These are phyloP conservation scores for Arthroderma sp. DNA, from an alignment of 2,329 filamentous ascomycete genomes.

Conservation along the genomic window DNA sequence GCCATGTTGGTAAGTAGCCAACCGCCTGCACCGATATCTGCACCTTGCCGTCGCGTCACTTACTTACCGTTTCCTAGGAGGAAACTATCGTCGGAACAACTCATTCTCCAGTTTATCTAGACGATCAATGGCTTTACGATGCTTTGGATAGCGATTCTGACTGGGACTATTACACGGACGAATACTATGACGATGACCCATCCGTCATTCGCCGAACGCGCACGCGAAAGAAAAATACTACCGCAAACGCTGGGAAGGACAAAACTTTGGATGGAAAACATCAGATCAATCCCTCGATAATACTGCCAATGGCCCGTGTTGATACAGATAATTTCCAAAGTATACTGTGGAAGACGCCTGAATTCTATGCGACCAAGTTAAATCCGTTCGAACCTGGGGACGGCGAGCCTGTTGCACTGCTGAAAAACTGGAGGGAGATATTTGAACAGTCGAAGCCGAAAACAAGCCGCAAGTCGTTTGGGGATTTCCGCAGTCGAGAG, in stretches of 20 bases:
- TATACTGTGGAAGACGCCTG: conserved; percentile 27
- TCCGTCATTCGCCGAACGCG: not conserved
- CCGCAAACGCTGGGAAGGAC: conserved; percentile 1
- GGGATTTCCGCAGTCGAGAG: not conserved
- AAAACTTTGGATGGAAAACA: not conserved
- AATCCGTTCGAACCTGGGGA: conserved; percentile 26
- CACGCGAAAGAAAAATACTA: not conserved
- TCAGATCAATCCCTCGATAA: not conserved
- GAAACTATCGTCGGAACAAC: conserved; percentile 20
- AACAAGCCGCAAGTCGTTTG: not conserved
- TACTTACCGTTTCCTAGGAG: conserved; percentile 11
- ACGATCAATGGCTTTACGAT: conserved; percentile 17
- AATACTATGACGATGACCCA: conserved; percentile 16
- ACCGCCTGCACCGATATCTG: no score
- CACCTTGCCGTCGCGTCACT: no score
- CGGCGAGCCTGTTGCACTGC: conserved; percentile 30
- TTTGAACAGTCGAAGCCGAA: conserved; percentile 24
- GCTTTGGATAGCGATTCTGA: conserved; percentile 19
- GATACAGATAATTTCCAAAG: conserved; percentile 20
- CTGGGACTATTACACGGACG: conserved; percentile 17
- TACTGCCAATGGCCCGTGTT: not conserved
- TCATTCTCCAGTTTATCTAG: conserved; percentile 20
- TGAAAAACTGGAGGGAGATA: conserved; percentile 35
- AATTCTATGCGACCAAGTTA: conserved; percentile 18
- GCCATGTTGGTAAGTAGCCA: conserved; percentile 3